Conservation (phyloP, 2,329 filamentous ascomycete species). For the Calonectria pseudoturangicola region DNA sequence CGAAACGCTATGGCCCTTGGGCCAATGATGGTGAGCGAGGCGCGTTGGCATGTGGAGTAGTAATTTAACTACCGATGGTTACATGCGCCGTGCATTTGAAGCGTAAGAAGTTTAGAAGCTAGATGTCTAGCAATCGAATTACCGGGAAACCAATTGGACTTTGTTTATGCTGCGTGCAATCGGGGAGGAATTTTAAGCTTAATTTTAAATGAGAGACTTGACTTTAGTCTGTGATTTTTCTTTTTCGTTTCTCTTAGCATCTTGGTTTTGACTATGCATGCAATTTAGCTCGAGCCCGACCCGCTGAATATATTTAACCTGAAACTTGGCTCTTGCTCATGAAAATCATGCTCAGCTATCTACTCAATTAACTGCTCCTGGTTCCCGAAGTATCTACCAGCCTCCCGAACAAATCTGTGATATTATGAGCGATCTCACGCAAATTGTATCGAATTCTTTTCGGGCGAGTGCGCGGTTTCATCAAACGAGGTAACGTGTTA, state of each 20-base stretch:
- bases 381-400: slow-evolving; percentile 1
- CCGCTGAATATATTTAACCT: not conserved
- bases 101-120: no score
- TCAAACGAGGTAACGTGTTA: not conserved
- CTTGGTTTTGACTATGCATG: no score
- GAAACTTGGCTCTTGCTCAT: not conserved
- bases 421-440: slow-evolving; percentile 11
- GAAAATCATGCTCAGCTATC: not conserved
- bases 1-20: not conserved
- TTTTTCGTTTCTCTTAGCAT: no score
- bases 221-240: no score
- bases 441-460: slow-evolving; percentile 30
- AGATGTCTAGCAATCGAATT: no score
- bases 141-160: no score
- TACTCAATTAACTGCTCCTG: slow-evolving; percentile 6
- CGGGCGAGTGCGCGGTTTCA: slow-evolving; percentile 12
- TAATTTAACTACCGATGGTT: not conserved
- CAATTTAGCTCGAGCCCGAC: not conserved
- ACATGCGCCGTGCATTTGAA: not conserved
- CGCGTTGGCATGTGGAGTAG: not conserved
- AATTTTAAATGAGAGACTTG: no score
- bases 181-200: no score
- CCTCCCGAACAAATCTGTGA: not conserved
- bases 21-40: not conserved
- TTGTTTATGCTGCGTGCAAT: no score